Base-by-base conservation (phyloP, 129 eudicot species). In the Pulicaria dysenterica region DNA sequence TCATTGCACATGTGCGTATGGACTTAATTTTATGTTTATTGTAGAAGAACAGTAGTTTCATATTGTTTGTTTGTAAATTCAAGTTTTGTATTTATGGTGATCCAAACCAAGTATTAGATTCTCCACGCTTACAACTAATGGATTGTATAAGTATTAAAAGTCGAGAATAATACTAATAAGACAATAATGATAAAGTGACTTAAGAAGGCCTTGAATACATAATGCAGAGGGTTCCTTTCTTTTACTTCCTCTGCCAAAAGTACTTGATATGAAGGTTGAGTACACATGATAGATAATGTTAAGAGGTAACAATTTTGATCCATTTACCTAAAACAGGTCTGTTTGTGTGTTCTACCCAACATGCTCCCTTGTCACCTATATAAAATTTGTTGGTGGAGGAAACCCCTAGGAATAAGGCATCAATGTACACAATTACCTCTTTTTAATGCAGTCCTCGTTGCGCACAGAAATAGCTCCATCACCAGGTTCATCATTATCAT, bases 401-500 rank as follows among this genome's bases (percentile, higher is more conserved):
- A n/a, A n/a, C n/a, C n/a, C 8, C n/a, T 43, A 7, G 40, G 36
- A 71, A 17, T 48, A 73, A 51, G 41, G 51, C 40, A 46, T 59
- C 59, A n/a, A 49, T 58, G 40, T 45, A 74, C 16, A 44, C 15
- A 6, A 19, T 79, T 80, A 89, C 98, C 93, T 89, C 60, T 79
- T 86, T 69, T 73, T 85, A 36, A 64, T 61, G 82, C 75, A 71
- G 58, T 87, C 89, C 24, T 88, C 96, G 70, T 65, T 77, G 64
- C 80, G 78, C 57, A 82, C 67, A 11, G 88, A 93, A 78, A 91
- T 66, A 48, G 90, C 91, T 73, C 89, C 96, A 82, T 91, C 96
- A 74, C 82, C 89, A 70, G 91, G 91, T 64, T 91, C 97, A 72
- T 91, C 96, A 40, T 83, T 83, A 65, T 92, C 94, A 83, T 81